phyloP scores from a whole-genome alignment of 2,329 filamentous ascomycete species.

The Chrysoporthe puriensis region DNA sequence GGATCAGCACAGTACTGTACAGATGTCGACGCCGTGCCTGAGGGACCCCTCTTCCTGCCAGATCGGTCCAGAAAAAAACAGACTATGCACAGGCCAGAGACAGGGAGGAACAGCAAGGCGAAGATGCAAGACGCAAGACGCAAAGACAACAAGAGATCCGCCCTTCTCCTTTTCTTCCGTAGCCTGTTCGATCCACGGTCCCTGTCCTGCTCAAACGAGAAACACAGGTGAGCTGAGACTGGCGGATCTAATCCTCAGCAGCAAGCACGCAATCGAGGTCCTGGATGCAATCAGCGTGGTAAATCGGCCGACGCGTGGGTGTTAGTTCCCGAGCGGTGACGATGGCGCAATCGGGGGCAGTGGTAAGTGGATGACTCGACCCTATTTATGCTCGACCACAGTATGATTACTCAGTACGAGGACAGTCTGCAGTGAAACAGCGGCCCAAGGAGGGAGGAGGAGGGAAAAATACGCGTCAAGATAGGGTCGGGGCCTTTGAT shows the following conservation, averaged over 20 bases:
- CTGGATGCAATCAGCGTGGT: constrained; percentile 24
- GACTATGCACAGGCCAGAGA: constrained; percentile 1
- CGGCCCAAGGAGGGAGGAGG: background rate
- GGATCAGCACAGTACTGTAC: constrained; percentile 8
- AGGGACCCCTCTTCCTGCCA: constrained; percentile 20
- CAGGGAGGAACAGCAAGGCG: background rate
- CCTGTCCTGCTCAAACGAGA: constrained; percentile 25
- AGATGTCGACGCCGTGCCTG: constrained; percentile 8
- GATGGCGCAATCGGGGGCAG: constrained; percentile 24
- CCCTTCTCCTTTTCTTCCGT: background rate
- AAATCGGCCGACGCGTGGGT: constrained; percentile 19
- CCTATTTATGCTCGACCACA: constrained; percentile 16
- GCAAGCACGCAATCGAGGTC: constrained; percentile 27
- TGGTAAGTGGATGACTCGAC: constrained; percentile 13
- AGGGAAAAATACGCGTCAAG: background rate
- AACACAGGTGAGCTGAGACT: constrained; percentile 7
- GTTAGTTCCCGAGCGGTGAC: constrained; percentile 12
- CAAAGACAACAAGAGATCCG: constrained; percentile 2
- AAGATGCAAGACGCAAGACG: constrained; percentile 11
- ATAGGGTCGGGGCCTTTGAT: background rate
- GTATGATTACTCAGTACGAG: constrained; percentile 10
- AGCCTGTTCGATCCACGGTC: background rate
- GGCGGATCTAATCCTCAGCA: constrained; percentile 21
- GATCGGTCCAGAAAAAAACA: constrained; percentile 20
- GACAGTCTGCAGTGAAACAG: constrained; percentile 11